Conservation (phyloP, 306 rosid species). For the Medicago truncatula region MtrunA17r5.0-ANR NC_053049.1:35284501-35285000, state of each 20-base stretch:
- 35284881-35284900: not conserved
- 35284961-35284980: slow-evolving; percentile 83
- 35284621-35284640: not conserved
- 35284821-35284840: not conserved
- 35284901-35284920: slow-evolving; percentile 86
- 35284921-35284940: slow-evolving; percentile 94
- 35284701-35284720: not conserved
- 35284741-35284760: not conserved
- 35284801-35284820: not conserved
- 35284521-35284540: not conserved
- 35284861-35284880: not conserved
- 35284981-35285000: slow-evolving; percentile 22
- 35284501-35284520: not conserved
- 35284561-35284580: not conserved
- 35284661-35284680: not conserved
- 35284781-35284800: not conserved
- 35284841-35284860: not conserved
- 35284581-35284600: not conserved
- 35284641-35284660: not conserved
- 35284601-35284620: not conserved
- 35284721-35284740: slow-evolving; percentile 7
- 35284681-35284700: not conserved
- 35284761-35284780: slow-evolving; percentile 1
- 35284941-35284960: slow-evolving; percentile 93
- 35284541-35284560: not conserved